These are phyloP conservation scores for Candida mattraensis DNA, from an alignment of 805 yeast genomes.

Conservation along the genomic window DNA sequence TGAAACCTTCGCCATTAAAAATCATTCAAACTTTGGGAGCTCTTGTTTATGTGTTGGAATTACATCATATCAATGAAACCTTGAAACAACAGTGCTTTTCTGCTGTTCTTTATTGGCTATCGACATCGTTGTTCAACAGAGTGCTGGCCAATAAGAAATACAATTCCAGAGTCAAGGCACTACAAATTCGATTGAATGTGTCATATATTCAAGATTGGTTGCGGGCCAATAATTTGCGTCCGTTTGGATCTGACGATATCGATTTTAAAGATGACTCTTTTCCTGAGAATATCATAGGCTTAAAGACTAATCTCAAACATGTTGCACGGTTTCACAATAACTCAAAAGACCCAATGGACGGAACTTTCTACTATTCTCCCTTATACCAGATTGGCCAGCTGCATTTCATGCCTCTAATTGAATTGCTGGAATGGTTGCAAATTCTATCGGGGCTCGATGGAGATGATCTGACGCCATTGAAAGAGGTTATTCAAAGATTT, in stretches of 20 bases:
- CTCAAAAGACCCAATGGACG: slow-evolving; percentile 43
- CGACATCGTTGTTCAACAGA: slow-evolving; percentile 70
- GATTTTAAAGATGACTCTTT: slow-evolving; percentile 28
- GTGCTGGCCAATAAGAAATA: slow-evolving; percentile 67
- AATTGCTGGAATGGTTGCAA: slow-evolving; percentile 88
- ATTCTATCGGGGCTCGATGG: slow-evolving; percentile 62
- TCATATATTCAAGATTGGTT: slow-evolving; percentile 94
- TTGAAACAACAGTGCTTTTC: slow-evolving; percentile 77
- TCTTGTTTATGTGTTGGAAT: slow-evolving; percentile 75
- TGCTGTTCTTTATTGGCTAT: slow-evolving; percentile 75
- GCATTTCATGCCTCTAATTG: slow-evolving; percentile 71
- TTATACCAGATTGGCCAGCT: slow-evolving; percentile 62
- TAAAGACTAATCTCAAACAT: slow-evolving; percentile 24
- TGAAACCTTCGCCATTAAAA: slow-evolving; percentile 86
- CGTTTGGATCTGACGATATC: slow-evolving; percentile 33
- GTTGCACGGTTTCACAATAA: slow-evolving; percentile 33
- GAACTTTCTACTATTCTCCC: slow-evolving; percentile 62
- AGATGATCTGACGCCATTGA: slow-evolving; percentile 56
- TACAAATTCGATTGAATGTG: slow-evolving; percentile 84
- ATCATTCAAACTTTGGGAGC: slow-evolving; percentile 88
- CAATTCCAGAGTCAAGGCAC: slow-evolving; percentile 77
- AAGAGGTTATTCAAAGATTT: slow-evolving; percentile 51
- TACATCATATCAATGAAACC: slow-evolving; percentile 77
- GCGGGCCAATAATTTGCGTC: slow-evolving; percentile 59
- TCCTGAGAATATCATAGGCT: slow-evolving; percentile 34